These are phyloP conservation scores for Aspergillus ruber DNA, from an alignment of 2,329 filamentous ascomycete genomes.

Conservation along the genomic window DNA sequence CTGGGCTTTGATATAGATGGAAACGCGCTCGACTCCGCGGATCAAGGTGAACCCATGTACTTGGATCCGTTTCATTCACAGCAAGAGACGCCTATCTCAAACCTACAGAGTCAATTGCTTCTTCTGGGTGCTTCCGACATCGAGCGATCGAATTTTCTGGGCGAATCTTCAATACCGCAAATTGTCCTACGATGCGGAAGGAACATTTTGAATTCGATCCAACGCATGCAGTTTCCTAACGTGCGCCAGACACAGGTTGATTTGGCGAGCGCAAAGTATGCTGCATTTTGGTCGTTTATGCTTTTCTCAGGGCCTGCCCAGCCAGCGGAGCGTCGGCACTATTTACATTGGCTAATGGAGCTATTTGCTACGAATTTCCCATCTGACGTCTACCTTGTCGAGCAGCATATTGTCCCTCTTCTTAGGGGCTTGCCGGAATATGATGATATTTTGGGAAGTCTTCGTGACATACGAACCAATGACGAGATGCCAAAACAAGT, in stretches of 20 bases:
- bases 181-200: slow-evolving; percentile 70
- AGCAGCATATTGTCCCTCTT: slow-evolving; percentile 61
- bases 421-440: slow-evolving; percentile 49
- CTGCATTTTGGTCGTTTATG: slow-evolving; percentile 64
- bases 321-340: slow-evolving; percentile 52
- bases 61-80: slow-evolving; percentile 73
- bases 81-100: slow-evolving; percentile 56
- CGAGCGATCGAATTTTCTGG: slow-evolving; percentile 50
- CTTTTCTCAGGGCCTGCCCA: slow-evolving; percentile 42
- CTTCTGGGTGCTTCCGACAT: slow-evolving; percentile 41
- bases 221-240: slow-evolving; percentile 39
- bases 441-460: slow-evolving; percentile 46
- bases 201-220: slow-evolving; percentile 71
- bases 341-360: slow-evolving; percentile 59
- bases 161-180: slow-evolving; percentile 57
- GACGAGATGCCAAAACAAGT: slow-evolving; percentile 51
- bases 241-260: slow-evolving; percentile 39
- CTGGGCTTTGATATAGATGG: slow-evolving; percentile 57
- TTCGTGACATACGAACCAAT: slow-evolving; percentile 50
- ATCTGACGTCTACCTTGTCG: slow-evolving; percentile 66
- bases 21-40: slow-evolving; percentile 15
- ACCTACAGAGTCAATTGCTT: slow-evolving; percentile 56
- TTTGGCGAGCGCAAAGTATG: slow-evolving; percentile 60
- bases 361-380: slow-evolving; percentile 60
- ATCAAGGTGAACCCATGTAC: slow-evolving; percentile 57